These are phyloP conservation scores for Lactarius tabidus DNA, from an alignment of 768 basidiomycete genomes.

Conservation along the genomic window DNA sequence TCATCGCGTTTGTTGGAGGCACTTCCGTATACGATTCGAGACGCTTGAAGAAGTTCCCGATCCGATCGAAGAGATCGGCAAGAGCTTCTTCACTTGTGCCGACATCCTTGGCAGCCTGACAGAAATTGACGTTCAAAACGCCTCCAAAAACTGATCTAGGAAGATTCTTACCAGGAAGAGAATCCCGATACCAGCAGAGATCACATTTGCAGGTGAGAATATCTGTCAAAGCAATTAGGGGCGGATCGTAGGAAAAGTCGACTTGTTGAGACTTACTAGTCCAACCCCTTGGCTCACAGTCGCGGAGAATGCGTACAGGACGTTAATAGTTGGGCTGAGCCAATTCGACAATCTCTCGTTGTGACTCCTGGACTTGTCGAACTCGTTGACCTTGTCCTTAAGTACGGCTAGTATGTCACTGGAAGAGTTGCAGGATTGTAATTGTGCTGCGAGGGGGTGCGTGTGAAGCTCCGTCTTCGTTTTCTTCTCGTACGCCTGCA, in stretches of 20 bases:
- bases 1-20: not conserved
- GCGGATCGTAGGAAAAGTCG: not conserved
- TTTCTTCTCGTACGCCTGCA: not conserved
- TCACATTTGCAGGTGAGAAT: too few relatives aligned
- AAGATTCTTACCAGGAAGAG: too few relatives aligned
- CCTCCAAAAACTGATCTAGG: not conserved
- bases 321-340: too few relatives aligned
- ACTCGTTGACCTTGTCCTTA: too few relatives aligned
- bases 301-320: too few relatives aligned
- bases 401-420: too few relatives aligned
- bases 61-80: too few relatives aligned
- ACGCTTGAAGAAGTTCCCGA: not conserved
- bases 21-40: not conserved
- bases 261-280: not conserved
- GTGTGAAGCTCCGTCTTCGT: not conserved
- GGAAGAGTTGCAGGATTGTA: too few relatives aligned
- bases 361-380: too few relatives aligned
- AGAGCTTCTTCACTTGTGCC: too few relatives aligned
- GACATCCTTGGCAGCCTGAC: not conserved
- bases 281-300: not conserved
- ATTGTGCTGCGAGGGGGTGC: not conserved
- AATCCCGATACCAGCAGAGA: too few relatives aligned
- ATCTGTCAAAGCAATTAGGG: not conserved
- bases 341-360: too few relatives aligned
- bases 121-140: not conserved